These are phyloP conservation scores for Xylaria sp. DNA, from an alignment of 2,329 filamentous ascomycete genomes.

Conservation along the genomic window DNA sequence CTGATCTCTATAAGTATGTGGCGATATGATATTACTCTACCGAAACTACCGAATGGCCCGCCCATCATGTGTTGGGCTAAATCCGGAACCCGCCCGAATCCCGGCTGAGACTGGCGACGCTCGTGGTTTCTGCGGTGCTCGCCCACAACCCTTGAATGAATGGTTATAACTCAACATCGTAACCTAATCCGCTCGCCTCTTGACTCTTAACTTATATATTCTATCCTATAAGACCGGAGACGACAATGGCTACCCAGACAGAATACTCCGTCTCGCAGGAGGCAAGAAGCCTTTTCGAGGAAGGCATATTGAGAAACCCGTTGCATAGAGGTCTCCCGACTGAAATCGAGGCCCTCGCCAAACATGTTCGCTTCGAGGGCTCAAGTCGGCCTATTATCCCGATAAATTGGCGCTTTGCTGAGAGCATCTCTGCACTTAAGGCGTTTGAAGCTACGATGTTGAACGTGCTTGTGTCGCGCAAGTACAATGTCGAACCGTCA, in stretches of 20 bases:
- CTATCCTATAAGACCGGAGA: background rate
- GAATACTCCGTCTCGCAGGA: slow-evolving; percentile 28
- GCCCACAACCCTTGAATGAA: too few relatives aligned
- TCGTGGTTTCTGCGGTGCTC: background rate
- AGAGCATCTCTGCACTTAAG: slow-evolving; percentile 32
- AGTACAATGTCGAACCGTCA: slow-evolving; percentile 24
- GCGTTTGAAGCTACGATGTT: slow-evolving; percentile 33
- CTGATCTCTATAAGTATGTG: background rate
- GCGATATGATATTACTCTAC: background rate
- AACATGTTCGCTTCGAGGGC: slow-evolving; percentile 25
- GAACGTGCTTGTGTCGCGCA: slow-evolving; percentile 26
- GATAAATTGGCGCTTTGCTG: slow-evolving; percentile 31
- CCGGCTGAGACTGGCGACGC: background rate
- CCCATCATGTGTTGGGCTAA: background rate
- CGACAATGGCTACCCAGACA: slow-evolving; percentile 16
- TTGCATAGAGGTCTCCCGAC: slow-evolving; percentile 22
- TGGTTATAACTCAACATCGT: background rate
- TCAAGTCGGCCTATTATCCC: slow-evolving; percentile 26
- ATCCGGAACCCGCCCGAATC: background rate
- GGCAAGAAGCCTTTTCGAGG: slow-evolving; percentile 22
- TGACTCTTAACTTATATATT: background rate
- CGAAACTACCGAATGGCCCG: background rate
- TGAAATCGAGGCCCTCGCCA: slow-evolving; percentile 14
- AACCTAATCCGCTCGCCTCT: too few relatives aligned
- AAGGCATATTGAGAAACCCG: slow-evolving; percentile 31